These are phyloP conservation scores for Ilyonectria mors-panacis DNA, from an alignment of 2,329 filamentous ascomycete species.

Conservation along the genomic window DNA sequence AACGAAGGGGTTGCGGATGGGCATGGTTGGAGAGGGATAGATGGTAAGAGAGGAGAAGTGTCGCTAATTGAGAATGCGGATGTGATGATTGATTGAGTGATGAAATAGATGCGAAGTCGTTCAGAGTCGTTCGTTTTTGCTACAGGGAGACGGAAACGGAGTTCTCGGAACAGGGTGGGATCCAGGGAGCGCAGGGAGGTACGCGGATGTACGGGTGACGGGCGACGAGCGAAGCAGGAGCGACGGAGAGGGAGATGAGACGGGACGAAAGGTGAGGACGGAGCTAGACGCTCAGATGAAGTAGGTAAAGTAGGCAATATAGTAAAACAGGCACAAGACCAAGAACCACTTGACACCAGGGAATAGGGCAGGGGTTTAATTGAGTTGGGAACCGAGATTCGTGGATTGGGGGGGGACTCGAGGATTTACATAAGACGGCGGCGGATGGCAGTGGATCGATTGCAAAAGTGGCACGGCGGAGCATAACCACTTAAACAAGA, in stretches of 20 bases:
- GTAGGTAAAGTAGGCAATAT: not conserved
- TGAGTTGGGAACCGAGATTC: slow-evolving; percentile 29
- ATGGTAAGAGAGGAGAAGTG: not conserved
- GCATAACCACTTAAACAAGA: slow-evolving; percentile 16
- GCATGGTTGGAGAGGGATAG: slow-evolving; percentile 64
- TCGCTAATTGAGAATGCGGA: slow-evolving; percentile 24
- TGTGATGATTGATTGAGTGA: slow-evolving; percentile 3
- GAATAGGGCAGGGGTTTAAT: slow-evolving; percentile 22
- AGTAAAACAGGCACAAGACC: not conserved
- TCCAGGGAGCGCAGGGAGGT: not conserved
- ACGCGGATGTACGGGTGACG: slow-evolving; percentile 1
- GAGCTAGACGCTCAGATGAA: slow-evolving; percentile 3
- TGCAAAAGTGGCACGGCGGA: slow-evolving; percentile 14
- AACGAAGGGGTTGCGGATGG: slow-evolving; percentile 81
- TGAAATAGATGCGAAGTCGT: not conserved
- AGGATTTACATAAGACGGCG: slow-evolving; percentile 31
- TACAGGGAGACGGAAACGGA: not conserved
- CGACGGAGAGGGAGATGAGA: slow-evolving; percentile 7
- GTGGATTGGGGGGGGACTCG: slow-evolving; percentile 20
- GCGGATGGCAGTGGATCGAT: slow-evolving; percentile 26
- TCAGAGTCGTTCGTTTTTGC: not conserved
- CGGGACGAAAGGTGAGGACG: not conserved
- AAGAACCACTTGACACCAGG: not conserved
- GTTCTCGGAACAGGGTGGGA: not conserved
- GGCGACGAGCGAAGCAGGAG: slow-evolving; percentile 12